Evolutionary conservation across 176 grass and related monocot species (phyloP).

Genomic region (Musa itinerans): DNA sequence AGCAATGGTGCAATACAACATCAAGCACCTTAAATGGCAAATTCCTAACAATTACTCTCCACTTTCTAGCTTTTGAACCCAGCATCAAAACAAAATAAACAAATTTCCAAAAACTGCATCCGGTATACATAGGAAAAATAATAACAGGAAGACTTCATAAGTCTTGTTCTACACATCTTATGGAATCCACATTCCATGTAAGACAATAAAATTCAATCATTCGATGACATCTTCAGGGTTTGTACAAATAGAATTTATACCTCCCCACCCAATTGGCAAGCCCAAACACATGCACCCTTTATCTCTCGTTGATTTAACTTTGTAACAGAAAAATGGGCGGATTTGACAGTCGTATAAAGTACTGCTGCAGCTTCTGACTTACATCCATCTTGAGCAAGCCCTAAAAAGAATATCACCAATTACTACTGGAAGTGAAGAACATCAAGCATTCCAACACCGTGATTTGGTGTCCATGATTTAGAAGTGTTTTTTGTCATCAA

Average conservation of each 20-base stretch:
- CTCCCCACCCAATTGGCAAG: constrained; percentile 93
- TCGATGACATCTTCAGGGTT: neutral
- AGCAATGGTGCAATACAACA: constrained; percentile 15
- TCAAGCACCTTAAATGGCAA: constrained; percentile 84
- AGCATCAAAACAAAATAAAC: constrained; percentile 8
- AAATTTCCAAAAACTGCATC: neutral
- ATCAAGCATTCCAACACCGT: neutral
- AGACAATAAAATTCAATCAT: neutral
- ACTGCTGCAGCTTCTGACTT: constrained; percentile 57
- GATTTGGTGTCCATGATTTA: neutral
- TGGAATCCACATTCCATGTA: neutral
- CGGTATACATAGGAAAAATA: neutral
- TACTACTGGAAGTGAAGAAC: neutral
- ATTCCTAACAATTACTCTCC: constrained; percentile 91
- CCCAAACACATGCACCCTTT: constrained; percentile 64
- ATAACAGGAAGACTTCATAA: too few species aligned
- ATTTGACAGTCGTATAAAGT: constrained; percentile 70
- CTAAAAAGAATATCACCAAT: constrained; percentile 26
- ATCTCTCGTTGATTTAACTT: constrained; percentile 64
- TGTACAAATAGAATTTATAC: constrained; percentile 18
- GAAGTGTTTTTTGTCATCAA: neutral
- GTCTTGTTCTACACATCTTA: neutral
- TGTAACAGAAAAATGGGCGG: constrained; percentile 51
- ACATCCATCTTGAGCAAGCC: constrained; percentile 85
- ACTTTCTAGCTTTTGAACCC: constrained; percentile 85